These are phyloP conservation scores for Nigrograna mackinnonii DNA, from an alignment of 2,329 filamentous ascomycete genomes.

Conservation along the genomic window DNA sequence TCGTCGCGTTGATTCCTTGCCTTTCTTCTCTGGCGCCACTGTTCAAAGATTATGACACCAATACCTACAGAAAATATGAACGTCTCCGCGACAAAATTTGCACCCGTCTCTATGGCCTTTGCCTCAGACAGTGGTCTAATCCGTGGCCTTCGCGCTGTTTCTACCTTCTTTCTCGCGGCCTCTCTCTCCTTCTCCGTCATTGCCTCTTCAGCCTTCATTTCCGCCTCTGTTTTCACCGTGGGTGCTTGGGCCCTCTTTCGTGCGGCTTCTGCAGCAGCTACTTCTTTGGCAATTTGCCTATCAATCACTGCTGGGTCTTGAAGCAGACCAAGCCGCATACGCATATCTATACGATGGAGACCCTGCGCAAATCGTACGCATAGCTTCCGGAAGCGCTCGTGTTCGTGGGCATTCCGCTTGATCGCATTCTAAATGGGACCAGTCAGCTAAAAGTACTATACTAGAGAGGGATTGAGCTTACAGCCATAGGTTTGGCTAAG, in stretches of 20 bases:
- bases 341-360: constrained; percentile 70
- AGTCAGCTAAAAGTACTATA: background rate
- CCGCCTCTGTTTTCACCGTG: constrained; percentile 65
- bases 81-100: constrained; percentile 69
- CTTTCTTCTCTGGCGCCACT: constrained; percentile 64
- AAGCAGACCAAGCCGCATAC: constrained; percentile 66
- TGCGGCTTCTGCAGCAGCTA: constrained; percentile 59
- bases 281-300: constrained; percentile 55
- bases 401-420: constrained; percentile 69
- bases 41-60: constrained; percentile 65
- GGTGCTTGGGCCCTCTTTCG: constrained; percentile 55
- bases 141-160: constrained; percentile 50
- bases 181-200: constrained; percentile 52
- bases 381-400: constrained; percentile 65
- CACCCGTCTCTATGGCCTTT: constrained; percentile 70
- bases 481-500: constrained; percentile 69
- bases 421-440: constrained; percentile 60
- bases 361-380: constrained; percentile 67
- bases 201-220: constrained; percentile 60
- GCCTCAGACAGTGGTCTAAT: constrained; percentile 68
- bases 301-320: constrained; percentile 63
- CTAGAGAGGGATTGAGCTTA: constrained; percentile 41
- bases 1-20: constrained; percentile 63
- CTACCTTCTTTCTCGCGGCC: constrained; percentile 47
- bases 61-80: constrained; percentile 70